phyloP scores from a whole-genome alignment of 2,329 filamentous ascomycete species.

The Phaeomoniella chlamydospora region DNA sequence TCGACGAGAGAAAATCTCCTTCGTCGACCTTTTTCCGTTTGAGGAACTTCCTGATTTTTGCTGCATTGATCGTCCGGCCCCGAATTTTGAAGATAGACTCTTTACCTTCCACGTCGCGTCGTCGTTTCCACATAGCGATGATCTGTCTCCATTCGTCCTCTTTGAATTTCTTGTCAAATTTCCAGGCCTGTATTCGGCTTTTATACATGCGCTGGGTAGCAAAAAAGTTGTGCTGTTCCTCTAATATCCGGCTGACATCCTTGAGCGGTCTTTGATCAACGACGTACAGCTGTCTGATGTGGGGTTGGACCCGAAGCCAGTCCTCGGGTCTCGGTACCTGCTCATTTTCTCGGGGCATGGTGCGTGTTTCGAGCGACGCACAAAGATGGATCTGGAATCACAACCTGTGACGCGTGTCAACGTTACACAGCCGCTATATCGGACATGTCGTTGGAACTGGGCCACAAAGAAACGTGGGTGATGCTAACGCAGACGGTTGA shows the following conservation, averaged over 20 bases:
- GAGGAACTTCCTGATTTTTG: background rate
- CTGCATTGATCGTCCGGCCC: background rate
- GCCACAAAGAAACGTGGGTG: too few relatives aligned
- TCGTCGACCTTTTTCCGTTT: background rate
- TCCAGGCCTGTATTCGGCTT: background rate
- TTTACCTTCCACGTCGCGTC: background rate
- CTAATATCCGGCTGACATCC: constrained; percentile 9
- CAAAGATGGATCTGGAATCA: too few relatives aligned
- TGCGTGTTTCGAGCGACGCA: too few relatives aligned
- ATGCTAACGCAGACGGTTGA: too few relatives aligned
- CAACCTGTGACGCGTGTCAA: too few relatives aligned
- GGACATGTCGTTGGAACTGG: too few relatives aligned
- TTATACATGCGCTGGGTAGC: constrained; percentile 6
- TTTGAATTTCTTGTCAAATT: constrained; percentile 1
- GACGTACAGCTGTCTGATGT: constrained; percentile 8
- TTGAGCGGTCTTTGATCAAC: constrained; percentile 9
- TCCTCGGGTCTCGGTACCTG: background rate
- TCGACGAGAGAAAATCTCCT: background rate
- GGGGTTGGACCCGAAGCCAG: constrained; percentile 1
- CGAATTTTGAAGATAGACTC: background rate
- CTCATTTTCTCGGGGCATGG: background rate
- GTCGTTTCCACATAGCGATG: background rate
- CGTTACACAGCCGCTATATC: too few relatives aligned
- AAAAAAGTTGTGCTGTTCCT: constrained; percentile 9
- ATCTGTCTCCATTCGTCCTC: background rate